Evolutionary conservation across 1,139 yeast genomes (phyloP), one percentile per base, ranked within the genome.

Genomic region (Taphrina confusa): DNA sequence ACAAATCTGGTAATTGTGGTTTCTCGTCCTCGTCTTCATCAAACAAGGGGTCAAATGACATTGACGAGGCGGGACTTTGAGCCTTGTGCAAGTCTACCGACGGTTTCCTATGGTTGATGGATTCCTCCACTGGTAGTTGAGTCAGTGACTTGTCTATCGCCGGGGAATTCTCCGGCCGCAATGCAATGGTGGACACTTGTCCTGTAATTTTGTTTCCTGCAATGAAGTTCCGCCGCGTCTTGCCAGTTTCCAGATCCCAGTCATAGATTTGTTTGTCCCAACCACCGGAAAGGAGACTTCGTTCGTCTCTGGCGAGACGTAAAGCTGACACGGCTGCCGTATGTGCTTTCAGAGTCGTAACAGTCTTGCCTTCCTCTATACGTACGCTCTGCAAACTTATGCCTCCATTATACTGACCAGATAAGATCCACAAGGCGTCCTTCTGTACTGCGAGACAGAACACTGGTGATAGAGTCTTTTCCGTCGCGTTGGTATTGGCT

Each of bases 161-260:
- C 18, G 40, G 51, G 3, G 59, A 50, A 33, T 60, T 40, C 6
- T 74, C 69, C 0, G 98, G 97, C 67, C 97, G 80, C 76, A 82
- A 86, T 64, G 85, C 87, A 20, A 92, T 71, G 58, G 84, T 80
- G 5, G 95, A 84, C 1, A 92, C 77, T 70, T 92, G 97, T 1
- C 96, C 92, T 0, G 87, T 78, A 50, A 83, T 78, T 3, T 74
- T 73, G 5, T 60, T 68, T 12, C 58, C 58, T 14, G 58, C 58
- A 12, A 46, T 34, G 68, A 78, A 87, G 30, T 75, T 67, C 18
- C 75, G 68, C 1, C 77, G 69, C 30, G 80, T 74, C 46, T 78
- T 76, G 1, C 97, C 97, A 0, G 86, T 81, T 65, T 87, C 80
- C 57, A 94, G 75, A 73, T 92, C 98, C 97, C 97, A 91, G 66